These are phyloP conservation scores for Asterella californica DNA, from an alignment of 225 moss, liverwort and hornwort genomes.

Conservation along the genomic window DNA sequence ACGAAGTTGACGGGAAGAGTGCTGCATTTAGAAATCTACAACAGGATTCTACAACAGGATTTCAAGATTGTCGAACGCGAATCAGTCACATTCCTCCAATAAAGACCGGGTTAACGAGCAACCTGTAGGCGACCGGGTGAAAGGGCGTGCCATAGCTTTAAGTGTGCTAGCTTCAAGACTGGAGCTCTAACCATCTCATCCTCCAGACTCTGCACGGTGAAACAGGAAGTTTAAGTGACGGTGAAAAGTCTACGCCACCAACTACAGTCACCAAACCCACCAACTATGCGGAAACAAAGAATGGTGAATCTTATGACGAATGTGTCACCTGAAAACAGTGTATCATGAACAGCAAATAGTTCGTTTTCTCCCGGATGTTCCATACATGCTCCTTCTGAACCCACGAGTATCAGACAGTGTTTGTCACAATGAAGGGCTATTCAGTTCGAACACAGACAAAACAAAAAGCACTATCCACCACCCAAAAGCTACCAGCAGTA, in stretches of 20 bases:
- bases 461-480: background rate
- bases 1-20: background rate
- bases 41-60: background rate
- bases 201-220: conserved; percentile 66
- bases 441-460: background rate
- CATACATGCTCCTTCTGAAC: conserved; percentile 46
- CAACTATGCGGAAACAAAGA: background rate
- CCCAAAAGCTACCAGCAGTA: background rate
- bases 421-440: background rate
- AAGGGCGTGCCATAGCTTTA: conserved; percentile 92
- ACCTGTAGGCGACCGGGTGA: conserved; percentile 74
- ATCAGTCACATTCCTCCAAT: background rate
- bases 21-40: background rate
- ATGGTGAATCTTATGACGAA: background rate
- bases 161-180: conserved; percentile 69
- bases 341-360: conserved; percentile 92
- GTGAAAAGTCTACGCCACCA: background rate
- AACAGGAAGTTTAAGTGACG: background rate
- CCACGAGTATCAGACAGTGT: background rate
- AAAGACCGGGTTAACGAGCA: background rate
- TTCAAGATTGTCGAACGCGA: background rate
- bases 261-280: background rate
- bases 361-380: conserved; percentile 80
- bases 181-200: conserved; percentile 92
- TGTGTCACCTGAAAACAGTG: conserved; percentile 71